Base-by-base conservation (phyloP, 1,284 basidiomycete species). In the Mycena sp. region DNA sequence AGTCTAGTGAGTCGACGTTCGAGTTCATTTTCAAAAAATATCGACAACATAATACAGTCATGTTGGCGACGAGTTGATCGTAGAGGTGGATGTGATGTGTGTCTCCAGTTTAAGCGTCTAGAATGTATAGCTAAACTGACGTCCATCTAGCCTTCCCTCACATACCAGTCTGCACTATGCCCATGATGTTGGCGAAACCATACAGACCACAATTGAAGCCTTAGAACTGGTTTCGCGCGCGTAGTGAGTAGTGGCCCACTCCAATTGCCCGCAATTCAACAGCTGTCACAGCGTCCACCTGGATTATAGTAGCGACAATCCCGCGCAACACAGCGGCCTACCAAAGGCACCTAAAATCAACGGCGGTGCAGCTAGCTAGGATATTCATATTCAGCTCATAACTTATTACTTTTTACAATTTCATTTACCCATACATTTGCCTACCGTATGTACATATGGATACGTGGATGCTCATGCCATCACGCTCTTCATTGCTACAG, bases 401-500 rank as follows among this genome's bases (percentile, higher is more conserved):
- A 38, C 1, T 25, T 46, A 40, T 41, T 16, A 25, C 37, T 35
- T 29, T 29, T 41, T 40, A 21, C 23, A 28, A 10, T 11, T n/a
- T 11, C 26, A 12, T 21, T 2, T 19, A 21, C 19, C 12, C 4
- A 29, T 17, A 9, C 25, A 16, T 25, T 26, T 28, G 7, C n/a
- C n/a, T n/a, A n/a, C n/a, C n/a, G n/a, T n/a, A n/a, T n/a, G n/a
- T n/a, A n/a, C n/a, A n/a, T n/a, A n/a, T n/a, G n/a, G n/a, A n/a
- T n/a, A n/a, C n/a, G 25, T 21, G 3, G 28, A 17, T 9, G 6
- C 19, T 79, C 68, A 87, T 30, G 78, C 72, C 76, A 83, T 79
- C 52, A 94, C 92, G 52, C 82, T 87, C 76, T 95, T 95, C 85
- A 92, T 91, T 46, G 93, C 93, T 14, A 94, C 91, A 17, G 87